Evolutionary conservation across 2,329 filamentous ascomycete genomes (phyloP), one percentile per base, ranked within the genome.

Genomic region (Colletotrichum melonis): DNA sequence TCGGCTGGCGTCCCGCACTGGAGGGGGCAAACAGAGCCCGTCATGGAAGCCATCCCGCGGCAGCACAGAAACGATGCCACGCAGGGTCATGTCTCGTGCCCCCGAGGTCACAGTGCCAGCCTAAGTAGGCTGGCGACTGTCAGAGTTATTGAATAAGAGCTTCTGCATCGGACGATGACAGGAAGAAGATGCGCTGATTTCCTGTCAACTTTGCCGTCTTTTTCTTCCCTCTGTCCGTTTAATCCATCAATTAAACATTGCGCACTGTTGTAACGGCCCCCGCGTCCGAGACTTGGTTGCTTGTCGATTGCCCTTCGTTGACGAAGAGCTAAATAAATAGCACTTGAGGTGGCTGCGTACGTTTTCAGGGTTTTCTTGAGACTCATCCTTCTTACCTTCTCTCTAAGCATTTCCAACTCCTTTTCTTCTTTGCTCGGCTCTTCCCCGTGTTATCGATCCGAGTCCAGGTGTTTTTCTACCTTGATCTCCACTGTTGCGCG

Each of bases 401-500:
- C 24, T 54, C n/a, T 30, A 6, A 24, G 16, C 16, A 30, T 54
- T 49, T 22, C 14, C 28, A 42, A 56, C 56, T n/a, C 35, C 59
- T 54, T 26, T 30, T n/a, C 32, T 12, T 49, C 58, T 32, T 70
- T 54, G 62, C 38, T 67, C 64, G 35, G 64, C 35, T 66, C 54
- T 54, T 28, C 26, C 52, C 30, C 46, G 35, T 52, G 46, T 65
- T 55, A 49, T 63, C 55, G 14, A 38, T 59, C 26, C 30, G 24
- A 55, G n/a, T 7, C 38, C 28, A 73, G 60, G 70, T 66, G 57
- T 38, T 56, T 52, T 24, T 55, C 55, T 32, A 42, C 26, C 12
- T 38, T 63, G 28, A 73, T 74, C 73, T 74, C 65, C 64, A 73
- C 63, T 62, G 63, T 64, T 66, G 26, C 60, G 71, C 57, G 56